Conservation (phyloP, 139 green algal species). For the Ulvella scutata region DNA sequence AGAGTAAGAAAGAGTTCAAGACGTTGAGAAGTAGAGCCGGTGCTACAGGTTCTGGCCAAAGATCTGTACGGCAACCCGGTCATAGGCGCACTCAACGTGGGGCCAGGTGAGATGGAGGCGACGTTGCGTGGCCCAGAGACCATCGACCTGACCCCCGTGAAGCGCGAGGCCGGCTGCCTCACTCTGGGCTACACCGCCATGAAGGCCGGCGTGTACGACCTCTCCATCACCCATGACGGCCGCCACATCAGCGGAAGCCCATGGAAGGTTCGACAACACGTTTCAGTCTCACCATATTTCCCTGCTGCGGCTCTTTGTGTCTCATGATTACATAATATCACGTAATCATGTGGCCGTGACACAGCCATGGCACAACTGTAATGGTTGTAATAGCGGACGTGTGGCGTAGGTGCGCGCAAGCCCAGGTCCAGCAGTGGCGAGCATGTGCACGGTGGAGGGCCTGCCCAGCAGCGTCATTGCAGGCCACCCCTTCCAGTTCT, state of each 20-base stretch:
- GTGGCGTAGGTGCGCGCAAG: no score
- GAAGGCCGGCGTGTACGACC: background rate
- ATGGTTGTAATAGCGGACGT: no score
- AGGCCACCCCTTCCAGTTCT: background rate
- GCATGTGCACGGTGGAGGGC: constrained; percentile 3
- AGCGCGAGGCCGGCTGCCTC: background rate
- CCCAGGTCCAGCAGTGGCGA: background rate
- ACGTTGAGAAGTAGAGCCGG: no score
- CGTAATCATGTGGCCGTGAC: no score
- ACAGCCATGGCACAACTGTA: no score
- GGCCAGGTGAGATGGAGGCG: background rate
- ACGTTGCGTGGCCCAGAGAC: background rate
- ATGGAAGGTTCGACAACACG: background rate
- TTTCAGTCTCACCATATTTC: no score
- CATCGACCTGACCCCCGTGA: background rate
- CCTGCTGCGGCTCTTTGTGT: no score
- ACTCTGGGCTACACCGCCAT: background rate
- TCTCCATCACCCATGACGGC: background rate
- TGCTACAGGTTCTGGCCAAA: background rate
- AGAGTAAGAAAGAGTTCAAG: no score
- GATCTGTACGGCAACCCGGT: background rate
- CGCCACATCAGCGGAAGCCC: background rate
- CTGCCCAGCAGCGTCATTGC: background rate
- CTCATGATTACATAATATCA: no score
- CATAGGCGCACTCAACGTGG: background rate